Percentiles rank a stretch among this genome's conserved stretches.
These are phyloP conservation scores for Colletotrichum nymphaeae DNA, from an alignment of 2,329 filamentous ascomycete species.

Conservation along the genomic window DNA sequence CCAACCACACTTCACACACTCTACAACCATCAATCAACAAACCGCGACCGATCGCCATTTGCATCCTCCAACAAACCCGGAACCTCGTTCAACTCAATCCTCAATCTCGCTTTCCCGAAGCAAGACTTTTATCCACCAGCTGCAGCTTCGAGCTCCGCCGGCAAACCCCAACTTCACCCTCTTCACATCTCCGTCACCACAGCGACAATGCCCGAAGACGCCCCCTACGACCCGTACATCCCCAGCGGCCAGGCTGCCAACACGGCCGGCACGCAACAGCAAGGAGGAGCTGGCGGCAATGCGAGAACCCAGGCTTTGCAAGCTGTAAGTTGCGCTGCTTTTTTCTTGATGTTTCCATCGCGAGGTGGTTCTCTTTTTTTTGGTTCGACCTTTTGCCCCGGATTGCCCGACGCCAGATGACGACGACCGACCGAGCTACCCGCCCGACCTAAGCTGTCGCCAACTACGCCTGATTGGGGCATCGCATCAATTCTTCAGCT, in stretches of 20 bases:
- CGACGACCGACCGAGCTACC: conserved; percentile 26
- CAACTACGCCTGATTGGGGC: conserved; percentile 19
- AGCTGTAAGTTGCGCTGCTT: conserved; percentile 73
- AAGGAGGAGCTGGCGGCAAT: conserved; percentile 57
- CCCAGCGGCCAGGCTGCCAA: conserved; percentile 70
- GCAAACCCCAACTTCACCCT: not conserved
- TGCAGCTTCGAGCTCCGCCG: conserved; percentile 22
- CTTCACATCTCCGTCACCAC: conserved; percentile 30
- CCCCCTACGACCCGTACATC: conserved; percentile 91
- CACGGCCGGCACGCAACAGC: conserved; percentile 45
- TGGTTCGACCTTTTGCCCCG: conserved; percentile 7
- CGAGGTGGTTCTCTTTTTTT: conserved; percentile 18
- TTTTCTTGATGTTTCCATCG: conserved; percentile 7
- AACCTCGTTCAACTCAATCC: conserved; percentile 8
- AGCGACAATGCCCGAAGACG: conserved; percentile 64
- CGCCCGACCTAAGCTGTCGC: conserved; percentile 23
- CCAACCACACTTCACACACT: conserved; percentile 25
- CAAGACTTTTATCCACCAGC: conserved; percentile 2
- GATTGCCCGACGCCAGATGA: conserved; percentile 27
- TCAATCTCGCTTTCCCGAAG: conserved; percentile 7
- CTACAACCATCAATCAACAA: conserved; percentile 16
- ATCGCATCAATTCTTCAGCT: not conserved
- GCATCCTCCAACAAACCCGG: conserved; percentile 14
- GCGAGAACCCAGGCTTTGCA: conserved; percentile 76
- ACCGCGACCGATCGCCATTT: conserved; percentile 14